phyloP scores from a whole-genome alignment of 805 yeast genomes.

The Candida succiphila region DNA sequence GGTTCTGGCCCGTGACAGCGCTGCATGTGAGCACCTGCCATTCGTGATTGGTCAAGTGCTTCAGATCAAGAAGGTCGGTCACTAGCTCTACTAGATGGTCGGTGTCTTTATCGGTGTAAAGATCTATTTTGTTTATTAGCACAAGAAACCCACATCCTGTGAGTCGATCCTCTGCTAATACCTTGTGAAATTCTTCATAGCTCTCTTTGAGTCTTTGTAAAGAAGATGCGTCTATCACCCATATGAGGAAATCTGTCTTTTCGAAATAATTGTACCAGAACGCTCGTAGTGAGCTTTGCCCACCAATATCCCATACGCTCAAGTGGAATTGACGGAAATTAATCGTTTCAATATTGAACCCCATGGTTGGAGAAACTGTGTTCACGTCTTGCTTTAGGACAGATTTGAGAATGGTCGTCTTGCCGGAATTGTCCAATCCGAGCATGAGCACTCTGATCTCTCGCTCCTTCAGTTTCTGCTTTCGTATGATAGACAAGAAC shows the following conservation, averaged over 20 bases:
- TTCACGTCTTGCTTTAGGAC: conserved; percentile 40
- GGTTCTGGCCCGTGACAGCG: conserved; percentile 34
- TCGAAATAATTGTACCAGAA: conserved; percentile 95
- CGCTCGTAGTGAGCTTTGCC: conserved; percentile 71
- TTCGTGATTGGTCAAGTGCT: conserved; percentile 26
- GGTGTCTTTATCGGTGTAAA: conserved; percentile 24
- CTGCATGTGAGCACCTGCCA: conserved; percentile 35
- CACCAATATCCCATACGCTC: conserved; percentile 81
- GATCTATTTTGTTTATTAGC: conserved; percentile 67
- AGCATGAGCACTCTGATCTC: conserved; percentile 68
- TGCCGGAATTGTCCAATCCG: conserved; percentile 89
- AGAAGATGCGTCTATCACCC: conserved; percentile 75
- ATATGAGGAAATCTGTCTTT: conserved; percentile 62
- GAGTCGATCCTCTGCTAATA: conserved; percentile 59
- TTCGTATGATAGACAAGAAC: conserved; percentile 63
- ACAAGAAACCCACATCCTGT: conserved; percentile 60
- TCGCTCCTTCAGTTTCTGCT: conserved; percentile 71
- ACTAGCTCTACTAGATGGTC: conserved; percentile 9
- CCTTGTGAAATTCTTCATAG: conserved; percentile 49
- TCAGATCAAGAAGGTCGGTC: conserved; percentile 19
- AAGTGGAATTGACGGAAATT: conserved; percentile 31
- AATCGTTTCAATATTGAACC: conserved; percentile 70
- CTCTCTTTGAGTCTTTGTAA: conserved; percentile 57
- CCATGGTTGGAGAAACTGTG: conserved; percentile 80
- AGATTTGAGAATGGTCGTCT: conserved; percentile 68